phyloP scores from a whole-genome alignment of 495 filamentous ascomycete genomes.

The Neurospora sp. region DNA sequence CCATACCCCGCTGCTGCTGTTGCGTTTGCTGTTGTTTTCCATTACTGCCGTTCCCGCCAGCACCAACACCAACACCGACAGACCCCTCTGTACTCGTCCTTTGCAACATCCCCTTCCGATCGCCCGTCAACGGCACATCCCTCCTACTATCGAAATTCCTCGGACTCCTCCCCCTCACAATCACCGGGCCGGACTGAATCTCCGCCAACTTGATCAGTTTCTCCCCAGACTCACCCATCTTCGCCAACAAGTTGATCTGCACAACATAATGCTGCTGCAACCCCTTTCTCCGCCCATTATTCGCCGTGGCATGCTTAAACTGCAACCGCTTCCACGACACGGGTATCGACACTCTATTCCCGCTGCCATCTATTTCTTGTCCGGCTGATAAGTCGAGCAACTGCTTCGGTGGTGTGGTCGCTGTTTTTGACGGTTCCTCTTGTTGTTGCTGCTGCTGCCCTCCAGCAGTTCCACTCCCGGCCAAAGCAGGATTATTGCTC shows the following conservation, averaged over 20 bases:
- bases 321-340: conserved; percentile 87
- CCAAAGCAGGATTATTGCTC: conserved; percentile 50
- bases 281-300: conserved; percentile 65
- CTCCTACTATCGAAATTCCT: conserved; percentile 60
- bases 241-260: conserved; percentile 51
- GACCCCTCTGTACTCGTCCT: conserved; percentile 11
- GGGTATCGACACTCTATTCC: conserved; percentile 62
- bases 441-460: background rate
- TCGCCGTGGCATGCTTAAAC: conserved; percentile 86
- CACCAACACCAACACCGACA: background rate
- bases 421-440: conserved; percentile 36
- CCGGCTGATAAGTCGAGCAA: conserved; percentile 64
- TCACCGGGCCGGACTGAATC: conserved; percentile 54
- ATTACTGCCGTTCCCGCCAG: background rate
- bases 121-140: conserved; percentile 51
- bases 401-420: conserved; percentile 44
- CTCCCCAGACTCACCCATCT: conserved; percentile 40
- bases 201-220: conserved; percentile 50
- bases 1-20: conserved; percentile 7
- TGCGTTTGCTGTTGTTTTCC: background rate
- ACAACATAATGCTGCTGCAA: conserved; percentile 64
- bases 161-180: conserved; percentile 58
- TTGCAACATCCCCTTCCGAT: conserved; percentile 24
- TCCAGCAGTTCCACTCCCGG: no score
- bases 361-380: conserved; percentile 51